These are phyloP conservation scores for Rhodocollybia butyracea DNA, from an alignment of 768 basidiomycete genomes.

Conservation along the genomic window DNA sequence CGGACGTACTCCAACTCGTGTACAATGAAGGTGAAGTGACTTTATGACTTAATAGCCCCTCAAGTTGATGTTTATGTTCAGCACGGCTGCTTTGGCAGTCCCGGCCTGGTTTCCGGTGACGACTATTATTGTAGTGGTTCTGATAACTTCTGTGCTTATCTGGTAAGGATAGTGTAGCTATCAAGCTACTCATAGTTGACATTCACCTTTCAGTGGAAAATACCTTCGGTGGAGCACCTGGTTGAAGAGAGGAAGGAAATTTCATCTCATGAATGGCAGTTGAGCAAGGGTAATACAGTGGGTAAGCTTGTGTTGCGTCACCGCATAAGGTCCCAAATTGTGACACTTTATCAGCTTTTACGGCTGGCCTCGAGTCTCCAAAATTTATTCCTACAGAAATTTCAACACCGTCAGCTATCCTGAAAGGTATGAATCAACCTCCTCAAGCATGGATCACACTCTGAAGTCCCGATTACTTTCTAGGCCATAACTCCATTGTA, in stretches of 20 bases:
- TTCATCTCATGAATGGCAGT: constrained; percentile 43
- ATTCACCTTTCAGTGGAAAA: constrained; percentile 44
- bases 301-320: constrained; percentile 26
- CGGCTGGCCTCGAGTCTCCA: constrained; percentile 31
- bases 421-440: constrained; percentile 43
- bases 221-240: constrained; percentile 51
- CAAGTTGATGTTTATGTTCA: constrained; percentile 23
- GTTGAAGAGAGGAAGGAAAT: constrained; percentile 43
- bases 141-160: constrained; percentile 77
- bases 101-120: constrained; percentile 51
- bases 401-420: constrained; percentile 55
- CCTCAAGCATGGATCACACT: not conserved
- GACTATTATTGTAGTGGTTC: constrained; percentile 72
- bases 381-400: constrained; percentile 61
- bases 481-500: constrained; percentile 76
- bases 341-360: constrained; percentile 36
- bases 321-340: too few relatives aligned
- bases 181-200: too few relatives aligned
- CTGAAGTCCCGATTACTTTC: not conserved
- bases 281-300: constrained; percentile 29
- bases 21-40: constrained; percentile 66
- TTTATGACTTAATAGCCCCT: not conserved
- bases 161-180: constrained; percentile 19
- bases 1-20: constrained; percentile 67
- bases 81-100: constrained; percentile 77